Conservation (phyloP, 2,329 filamentous ascomycete genomes). For the Stemphylium lycopersici region DNA sequence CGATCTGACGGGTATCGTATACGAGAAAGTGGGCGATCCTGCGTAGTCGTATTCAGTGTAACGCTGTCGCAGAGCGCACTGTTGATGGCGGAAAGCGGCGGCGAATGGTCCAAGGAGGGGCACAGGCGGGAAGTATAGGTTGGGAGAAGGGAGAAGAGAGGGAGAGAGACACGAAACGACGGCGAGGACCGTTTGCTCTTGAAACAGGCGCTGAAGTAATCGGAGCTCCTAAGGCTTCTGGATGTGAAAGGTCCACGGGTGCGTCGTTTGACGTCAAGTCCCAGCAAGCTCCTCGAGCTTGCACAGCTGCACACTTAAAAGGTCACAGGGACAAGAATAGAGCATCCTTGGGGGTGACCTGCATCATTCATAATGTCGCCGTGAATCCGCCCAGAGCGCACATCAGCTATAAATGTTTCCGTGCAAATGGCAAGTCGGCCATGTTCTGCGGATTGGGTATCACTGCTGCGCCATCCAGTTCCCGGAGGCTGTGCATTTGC, state of each 20-base stretch:
- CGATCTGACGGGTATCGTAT: conserved; percentile 19
- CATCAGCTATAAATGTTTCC: conserved; percentile 33
- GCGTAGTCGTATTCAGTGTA: conserved; percentile 11
- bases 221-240: conserved; percentile 18
- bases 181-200: conserved; percentile 25
- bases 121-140: conserved; percentile 7
- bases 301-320: conserved; percentile 17
- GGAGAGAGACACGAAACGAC: conserved; percentile 22
- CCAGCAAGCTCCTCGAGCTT: conserved; percentile 17
- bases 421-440: conserved; percentile 16
- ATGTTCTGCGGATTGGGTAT: conserved; percentile 9
- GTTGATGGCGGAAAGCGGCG: conserved; percentile 6
- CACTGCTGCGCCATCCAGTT: conserved; percentile 27
- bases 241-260: conserved; percentile 21
- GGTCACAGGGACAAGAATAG: conserved; percentile 24
- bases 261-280: conserved; percentile 21
- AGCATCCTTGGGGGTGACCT: conserved; percentile 11
- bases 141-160: conserved; percentile 4
- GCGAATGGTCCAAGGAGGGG: conserved; percentile 17
- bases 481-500: conserved; percentile 31
- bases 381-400: conserved; percentile 17
- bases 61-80: background rate
- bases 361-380: conserved; percentile 17
- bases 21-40: conserved; percentile 8
- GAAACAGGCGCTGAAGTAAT: conserved; percentile 29